phyloP scores from a whole-genome alignment of 768 basidiomycete genomes.

The Sarcomyxa edulis region DNA sequence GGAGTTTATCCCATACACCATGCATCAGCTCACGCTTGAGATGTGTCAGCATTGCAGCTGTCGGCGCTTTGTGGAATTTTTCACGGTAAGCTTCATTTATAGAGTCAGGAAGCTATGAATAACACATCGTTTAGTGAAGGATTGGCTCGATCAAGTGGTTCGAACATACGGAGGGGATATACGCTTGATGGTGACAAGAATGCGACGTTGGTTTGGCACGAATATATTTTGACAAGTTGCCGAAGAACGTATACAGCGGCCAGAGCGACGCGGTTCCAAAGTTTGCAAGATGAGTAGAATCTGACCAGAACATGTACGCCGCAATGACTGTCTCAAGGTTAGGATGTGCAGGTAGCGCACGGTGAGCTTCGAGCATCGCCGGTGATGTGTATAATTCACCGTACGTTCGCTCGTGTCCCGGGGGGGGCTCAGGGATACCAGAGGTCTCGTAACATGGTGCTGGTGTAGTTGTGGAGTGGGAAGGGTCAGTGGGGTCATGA shows the following conservation, averaged over 20 bases:
- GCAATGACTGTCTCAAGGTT: slow-evolving; percentile 14
- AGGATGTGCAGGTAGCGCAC: slow-evolving; percentile 4
- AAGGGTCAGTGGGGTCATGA: too few species aligned
- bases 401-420: slow-evolving; percentile 12
- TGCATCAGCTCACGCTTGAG: slow-evolving; percentile 23
- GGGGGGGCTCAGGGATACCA: too few species aligned
- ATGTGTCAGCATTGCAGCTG: slow-evolving; percentile 13
- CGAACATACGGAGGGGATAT: slow-evolving; percentile 22
- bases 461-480: too few species aligned
- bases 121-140: neutral
- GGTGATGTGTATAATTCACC: slow-evolving; percentile 17
- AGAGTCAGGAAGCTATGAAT: slow-evolving; percentile 15
- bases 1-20: slow-evolving; percentile 16
- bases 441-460: too few species aligned
- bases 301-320: slow-evolving; percentile 22
- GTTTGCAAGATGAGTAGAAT: slow-evolving; percentile 18
- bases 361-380: slow-evolving; percentile 11
- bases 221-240: slow-evolving; percentile 28
- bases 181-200: slow-evolving; percentile 25
- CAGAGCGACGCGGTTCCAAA: slow-evolving; percentile 22
- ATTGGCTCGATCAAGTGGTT: neutral
- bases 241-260: slow-evolving; percentile 29
- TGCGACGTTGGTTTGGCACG: slow-evolving; percentile 14
- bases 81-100: slow-evolving; percentile 16
- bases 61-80: slow-evolving; percentile 6